Evolutionary conservation across 805 yeast genomes (phyloP), one percentile per base, ranked within the genome.

Genomic region (Lachancea cidri): DNA sequence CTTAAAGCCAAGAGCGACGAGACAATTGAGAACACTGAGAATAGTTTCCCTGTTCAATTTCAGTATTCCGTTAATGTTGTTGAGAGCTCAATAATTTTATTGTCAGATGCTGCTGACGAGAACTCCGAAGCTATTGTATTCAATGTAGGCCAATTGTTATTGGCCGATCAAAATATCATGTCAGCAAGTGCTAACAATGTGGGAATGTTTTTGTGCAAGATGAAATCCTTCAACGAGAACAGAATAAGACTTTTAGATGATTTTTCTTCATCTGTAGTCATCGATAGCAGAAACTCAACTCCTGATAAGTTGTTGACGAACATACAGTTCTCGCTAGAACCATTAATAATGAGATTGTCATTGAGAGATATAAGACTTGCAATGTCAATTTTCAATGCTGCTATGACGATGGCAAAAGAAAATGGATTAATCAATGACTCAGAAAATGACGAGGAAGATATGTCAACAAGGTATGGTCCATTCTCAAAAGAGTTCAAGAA

Each of bases 61-160:
- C 80, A 79, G 0, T 76, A 73, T 46, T 73, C 85, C 1, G 56
- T 91, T 29, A 87, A 85, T 53, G 64, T 93, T 31, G 78, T 80
- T 4, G 82, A 86, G 41, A 80, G 91, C 0, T 86, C 95, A 0
- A 69, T 91, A 15, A 77, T 86, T 15, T 64, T 93, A 22, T 64
- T 93, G 33, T 95, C 96, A 0, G 85, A 91, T 57, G 86, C 96
- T 0, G 72, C 81, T 1, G 68, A 72, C 5, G 57, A 63, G 2
- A 72, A 79, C 45, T 77, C 95, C 0, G 95, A 89, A 53, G 98
- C 98, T 0, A 74, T 91, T 45, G 96, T 91, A 2, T 83, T 93
- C 66, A 85, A 86, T 54, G 78, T 88, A 11, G 94, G 83, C 44
- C 96, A 89, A 54, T 62, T 88, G 2, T 65, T 82, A 34, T 57